Evolutionary conservation across 2,329 filamentous ascomycete genomes (phyloP).

Genomic region (Fonsecaea nubica): DNA sequence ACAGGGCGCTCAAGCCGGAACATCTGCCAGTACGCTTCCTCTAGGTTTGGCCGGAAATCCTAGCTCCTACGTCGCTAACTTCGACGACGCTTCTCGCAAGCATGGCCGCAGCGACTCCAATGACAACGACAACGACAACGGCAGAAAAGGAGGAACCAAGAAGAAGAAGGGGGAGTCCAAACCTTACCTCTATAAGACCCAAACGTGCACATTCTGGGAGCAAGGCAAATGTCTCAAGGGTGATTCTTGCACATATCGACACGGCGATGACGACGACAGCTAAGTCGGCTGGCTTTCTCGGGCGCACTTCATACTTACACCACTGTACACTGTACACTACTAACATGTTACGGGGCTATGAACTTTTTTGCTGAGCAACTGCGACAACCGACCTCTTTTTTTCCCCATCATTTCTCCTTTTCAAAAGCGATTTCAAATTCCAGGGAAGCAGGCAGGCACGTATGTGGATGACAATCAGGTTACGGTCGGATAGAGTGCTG

Average conservation of each 20-base stretch:
- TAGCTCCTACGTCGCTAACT: slow-evolving; percentile 31
- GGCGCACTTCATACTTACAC: not conserved
- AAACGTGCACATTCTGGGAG: slow-evolving; percentile 61
- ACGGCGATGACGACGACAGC: slow-evolving; percentile 44
- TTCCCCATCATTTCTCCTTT: not conserved
- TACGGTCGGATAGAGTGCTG: slow-evolving; percentile 1
- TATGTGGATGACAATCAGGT: not conserved
- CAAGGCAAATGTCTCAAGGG: slow-evolving; percentile 62
- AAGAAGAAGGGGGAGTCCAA: slow-evolving; percentile 34
- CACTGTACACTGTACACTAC: slow-evolving; percentile 2
- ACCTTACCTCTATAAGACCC: slow-evolving; percentile 52
- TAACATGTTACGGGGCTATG: not conserved
- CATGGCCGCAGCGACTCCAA: slow-evolving; percentile 33
- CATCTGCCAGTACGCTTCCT: slow-evolving; percentile 19
- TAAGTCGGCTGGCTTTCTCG: not conserved
- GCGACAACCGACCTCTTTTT: not conserved
- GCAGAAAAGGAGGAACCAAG: slow-evolving; percentile 34
- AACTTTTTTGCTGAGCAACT: not conserved
- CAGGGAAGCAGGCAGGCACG: not conserved
- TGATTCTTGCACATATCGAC: slow-evolving; percentile 58
- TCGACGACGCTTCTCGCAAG: slow-evolving; percentile 33
- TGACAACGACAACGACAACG: slow-evolving; percentile 35
- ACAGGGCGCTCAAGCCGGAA: slow-evolving; percentile 15
- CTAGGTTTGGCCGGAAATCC: slow-evolving; percentile 30
- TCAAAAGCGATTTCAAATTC: not conserved